Evolutionary conservation across 768 basidiomycete genomes (phyloP).

Genomic region (Lentinula guzmanii): DNA sequence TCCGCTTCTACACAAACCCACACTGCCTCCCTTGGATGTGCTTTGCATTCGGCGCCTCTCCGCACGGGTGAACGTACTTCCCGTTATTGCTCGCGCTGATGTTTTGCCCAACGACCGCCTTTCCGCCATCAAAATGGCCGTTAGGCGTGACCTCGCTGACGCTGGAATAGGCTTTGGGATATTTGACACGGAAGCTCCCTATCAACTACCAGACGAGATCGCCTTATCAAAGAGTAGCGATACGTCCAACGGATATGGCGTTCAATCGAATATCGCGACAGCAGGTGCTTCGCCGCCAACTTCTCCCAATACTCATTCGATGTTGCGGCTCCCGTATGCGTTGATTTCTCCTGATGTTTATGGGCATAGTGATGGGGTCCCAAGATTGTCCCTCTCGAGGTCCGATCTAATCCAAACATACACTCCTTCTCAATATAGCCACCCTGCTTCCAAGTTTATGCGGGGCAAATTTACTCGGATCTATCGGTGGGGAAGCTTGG

Average conservation of each 20-base stretch:
- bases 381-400: conserved; percentile 49
- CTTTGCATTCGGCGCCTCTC: conserved; percentile 75
- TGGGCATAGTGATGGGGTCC: conserved; percentile 78
- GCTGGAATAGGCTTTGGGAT: conserved; percentile 88
- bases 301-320: conserved; percentile 55
- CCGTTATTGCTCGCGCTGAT: conserved; percentile 80
- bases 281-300: conserved; percentile 58
- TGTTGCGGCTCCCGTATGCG: conserved; percentile 74
- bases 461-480: conserved; percentile 63
- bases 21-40: conserved; percentile 67
- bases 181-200: conserved; percentile 68
- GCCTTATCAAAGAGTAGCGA: conserved; percentile 45
- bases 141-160: conserved; percentile 75
- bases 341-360: conserved; percentile 80
- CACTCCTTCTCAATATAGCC: conserved; percentile 46
- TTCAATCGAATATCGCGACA: conserved; percentile 40
- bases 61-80: conserved; percentile 80
- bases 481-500: conserved; percentile 82
- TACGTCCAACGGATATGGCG: conserved; percentile 44
- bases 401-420: conserved; percentile 74
- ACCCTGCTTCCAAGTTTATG: conserved; percentile 37
- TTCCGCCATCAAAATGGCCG: conserved; percentile 70
- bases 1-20: conserved; percentile 60
- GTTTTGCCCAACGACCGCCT: conserved; percentile 77
- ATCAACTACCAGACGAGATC: conserved; percentile 41